A percentile compares a stretch with the other conserved stretches of the same genome.
Conservation (phyloP, 495 filamentous ascomycete species). For the Paragyromitra xinjiangensis region DNA sequence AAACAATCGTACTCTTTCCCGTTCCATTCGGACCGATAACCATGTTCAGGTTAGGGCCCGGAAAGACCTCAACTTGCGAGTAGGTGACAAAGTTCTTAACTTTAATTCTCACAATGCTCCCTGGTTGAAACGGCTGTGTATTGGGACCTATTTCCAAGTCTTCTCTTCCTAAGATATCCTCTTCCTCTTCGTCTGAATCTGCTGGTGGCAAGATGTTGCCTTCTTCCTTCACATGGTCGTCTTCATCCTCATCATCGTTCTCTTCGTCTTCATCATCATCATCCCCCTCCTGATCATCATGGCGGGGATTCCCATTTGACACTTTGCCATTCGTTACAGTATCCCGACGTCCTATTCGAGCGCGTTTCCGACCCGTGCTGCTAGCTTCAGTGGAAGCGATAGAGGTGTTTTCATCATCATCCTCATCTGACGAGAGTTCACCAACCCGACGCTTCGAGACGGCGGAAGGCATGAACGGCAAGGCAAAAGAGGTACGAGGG, state of each 20-base stretch:
- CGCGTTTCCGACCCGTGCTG: constrained; percentile 38
- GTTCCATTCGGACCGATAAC: constrained; percentile 98
- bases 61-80: constrained; percentile 83
- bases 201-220: constrained; percentile 43
- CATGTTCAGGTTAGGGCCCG: constrained; percentile 96
- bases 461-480: constrained; percentile 45
- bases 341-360: constrained; percentile 27
- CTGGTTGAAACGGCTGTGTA: constrained; percentile 69
- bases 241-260: constrained; percentile 24
- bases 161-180: constrained; percentile 44
- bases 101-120: constrained; percentile 87
- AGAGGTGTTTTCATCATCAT: constrained; percentile 36
- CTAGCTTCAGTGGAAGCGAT: constrained; percentile 33
- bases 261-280: constrained; percentile 24
- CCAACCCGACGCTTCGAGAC: constrained; percentile 39
- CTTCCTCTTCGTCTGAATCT: constrained; percentile 49
- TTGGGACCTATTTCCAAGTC: constrained; percentile 44
- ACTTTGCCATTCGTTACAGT: constrained; percentile 8
- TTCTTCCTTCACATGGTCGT: constrained; percentile 37
- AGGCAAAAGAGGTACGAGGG: constrained; percentile 7
- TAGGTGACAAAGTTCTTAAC: constrained; percentile 96
- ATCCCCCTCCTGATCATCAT: constrained; percentile 14
- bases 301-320: not conserved
- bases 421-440: constrained; percentile 33
- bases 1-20: constrained; percentile 96